Percentiles rank a stretch among this genome's conserved stretches.
Evolutionary conservation across 352 stramenopile genomes (phyloP).

Genomic region (Phytophthora megakarya): DNA sequence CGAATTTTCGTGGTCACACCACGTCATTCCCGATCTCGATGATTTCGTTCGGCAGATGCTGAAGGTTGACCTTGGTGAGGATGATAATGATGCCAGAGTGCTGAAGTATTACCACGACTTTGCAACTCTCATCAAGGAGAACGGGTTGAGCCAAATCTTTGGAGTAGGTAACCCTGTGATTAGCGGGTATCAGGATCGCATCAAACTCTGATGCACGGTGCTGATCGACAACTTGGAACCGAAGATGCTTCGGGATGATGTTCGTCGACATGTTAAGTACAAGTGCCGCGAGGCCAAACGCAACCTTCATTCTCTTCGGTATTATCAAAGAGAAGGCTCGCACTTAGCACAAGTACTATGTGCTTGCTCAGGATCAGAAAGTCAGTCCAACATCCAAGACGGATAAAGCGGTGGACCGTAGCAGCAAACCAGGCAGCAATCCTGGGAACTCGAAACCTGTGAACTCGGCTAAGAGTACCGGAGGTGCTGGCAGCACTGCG

Average conservation of each 20-base stretch:
- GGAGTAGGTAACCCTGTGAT: not conserved
- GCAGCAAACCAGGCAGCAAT: constrained; percentile 1
- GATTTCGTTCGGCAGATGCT: constrained; percentile 18
- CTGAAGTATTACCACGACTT: constrained; percentile 24
- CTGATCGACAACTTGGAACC: constrained; percentile 19
- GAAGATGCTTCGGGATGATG: constrained; percentile 5
- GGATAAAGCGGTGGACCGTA: not conserved
- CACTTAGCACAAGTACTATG: constrained; percentile 8
- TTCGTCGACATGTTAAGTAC: constrained; percentile 10
- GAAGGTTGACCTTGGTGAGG: constrained; percentile 22
- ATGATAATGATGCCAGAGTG: constrained; percentile 17
- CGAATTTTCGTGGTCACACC: no score
- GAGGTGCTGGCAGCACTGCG: not conserved
- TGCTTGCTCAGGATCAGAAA: constrained; percentile 4
- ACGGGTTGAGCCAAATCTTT: not conserved
- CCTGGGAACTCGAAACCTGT: no score
- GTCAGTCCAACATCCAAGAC: constrained; percentile 7
- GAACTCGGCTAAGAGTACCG: not conserved
- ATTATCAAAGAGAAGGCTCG: constrained; percentile 21
- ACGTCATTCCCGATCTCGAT: constrained; percentile 20
- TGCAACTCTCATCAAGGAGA: constrained; percentile 14
- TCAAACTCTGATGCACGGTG: constrained; percentile 10
- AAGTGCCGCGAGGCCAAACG: constrained; percentile 2
- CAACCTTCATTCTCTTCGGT: constrained; percentile 11
- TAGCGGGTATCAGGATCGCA: constrained; percentile 1